phyloP scores from a whole-genome alignment of 2,329 filamentous ascomycete genomes.

The Pezicula carpinea region DNA sequence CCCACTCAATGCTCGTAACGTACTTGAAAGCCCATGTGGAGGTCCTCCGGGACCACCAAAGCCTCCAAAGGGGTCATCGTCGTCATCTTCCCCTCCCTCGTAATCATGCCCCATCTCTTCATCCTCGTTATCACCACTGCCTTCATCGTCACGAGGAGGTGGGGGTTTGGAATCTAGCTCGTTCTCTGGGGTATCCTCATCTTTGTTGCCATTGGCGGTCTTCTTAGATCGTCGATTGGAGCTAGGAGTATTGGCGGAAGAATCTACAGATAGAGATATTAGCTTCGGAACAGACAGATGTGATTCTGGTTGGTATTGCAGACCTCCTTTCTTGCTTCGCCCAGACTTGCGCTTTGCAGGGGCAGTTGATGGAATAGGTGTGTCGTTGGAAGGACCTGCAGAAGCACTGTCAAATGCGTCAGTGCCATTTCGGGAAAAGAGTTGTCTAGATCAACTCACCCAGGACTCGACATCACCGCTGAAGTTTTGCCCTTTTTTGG shows the following conservation, averaged over 20 bases:
- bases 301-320: constrained; percentile 45
- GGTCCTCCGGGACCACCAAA: constrained; percentile 64
- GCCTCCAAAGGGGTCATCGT: constrained; percentile 55
- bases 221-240: constrained; percentile 42
- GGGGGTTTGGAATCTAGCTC: constrained; percentile 19
- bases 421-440: constrained; percentile 10
- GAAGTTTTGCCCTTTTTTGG: constrained; percentile 57
- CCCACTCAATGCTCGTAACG: constrained; percentile 79
- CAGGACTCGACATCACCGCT: constrained; percentile 68
- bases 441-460: constrained; percentile 44
- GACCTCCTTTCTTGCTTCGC: constrained; percentile 60
- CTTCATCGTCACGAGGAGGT: constrained; percentile 39
- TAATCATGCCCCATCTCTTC: constrained; percentile 52
- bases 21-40: constrained; percentile 67
- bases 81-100: constrained; percentile 49
- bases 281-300: constrained; percentile 10
- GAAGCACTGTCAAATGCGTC: constrained; percentile 46
- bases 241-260: constrained; percentile 20
- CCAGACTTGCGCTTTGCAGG: constrained; percentile 69
- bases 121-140: constrained; percentile 52
- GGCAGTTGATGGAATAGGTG: constrained; percentile 48
- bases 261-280: constrained; percentile 28
- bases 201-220: constrained; percentile 53
- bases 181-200: constrained; percentile 66
- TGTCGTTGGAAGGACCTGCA: constrained; percentile 57